Evolutionary conservation across 1,139 yeast genomes (phyloP), one percentile per base, ranked within the genome.

Genomic region (Pichia terricola): DNA sequence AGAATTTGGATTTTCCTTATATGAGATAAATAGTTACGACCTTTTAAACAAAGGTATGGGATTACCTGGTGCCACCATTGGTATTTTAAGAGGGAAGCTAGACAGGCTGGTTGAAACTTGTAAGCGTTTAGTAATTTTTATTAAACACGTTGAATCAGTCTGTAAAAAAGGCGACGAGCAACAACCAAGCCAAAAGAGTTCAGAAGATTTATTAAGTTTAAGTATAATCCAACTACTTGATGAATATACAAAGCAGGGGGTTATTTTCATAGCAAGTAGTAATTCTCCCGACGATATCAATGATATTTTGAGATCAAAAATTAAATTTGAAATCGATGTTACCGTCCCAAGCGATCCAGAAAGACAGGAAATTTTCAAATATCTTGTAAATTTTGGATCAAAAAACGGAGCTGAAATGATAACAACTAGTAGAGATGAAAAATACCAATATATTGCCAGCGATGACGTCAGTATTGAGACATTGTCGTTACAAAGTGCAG

Each of bases 401-500:
- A 26, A n/a, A 16, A 10, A n/a, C 6, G 35, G 6, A 9, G 11
- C 35, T 9, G 35, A 11, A 11, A 34, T 6, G 6, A 9, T 6
- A 28, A 28, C 32, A 28, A 28, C 32, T 22, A 22, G 30, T 30
- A 26, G 28, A 6, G 38, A 35, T 3, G 52, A 46, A 11, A 44
- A 47, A 5, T 46, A 38, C 26, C 31, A 36, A 0, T 63, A 58
- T 40, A 47, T 51, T 1, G 49, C 66, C 5, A 63, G 75, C 8
- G 60, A 64, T 3, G 94, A 85, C 56, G 77, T 88, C 4, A 72
- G 77, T 9, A 57, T 75, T 9, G 66, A 70, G 4, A 67, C 77
- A 0, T 66, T 91, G 39, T 86, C 97, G 0, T 66, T 85, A 43
- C 95, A 87, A 55, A 84, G 95, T 43, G 97, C 97, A 1, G 97